These are phyloP conservation scores for Ceratocystis diversiconidia DNA, from an alignment of 2,329 filamentous ascomycete species.

Conservation along the genomic window DNA sequence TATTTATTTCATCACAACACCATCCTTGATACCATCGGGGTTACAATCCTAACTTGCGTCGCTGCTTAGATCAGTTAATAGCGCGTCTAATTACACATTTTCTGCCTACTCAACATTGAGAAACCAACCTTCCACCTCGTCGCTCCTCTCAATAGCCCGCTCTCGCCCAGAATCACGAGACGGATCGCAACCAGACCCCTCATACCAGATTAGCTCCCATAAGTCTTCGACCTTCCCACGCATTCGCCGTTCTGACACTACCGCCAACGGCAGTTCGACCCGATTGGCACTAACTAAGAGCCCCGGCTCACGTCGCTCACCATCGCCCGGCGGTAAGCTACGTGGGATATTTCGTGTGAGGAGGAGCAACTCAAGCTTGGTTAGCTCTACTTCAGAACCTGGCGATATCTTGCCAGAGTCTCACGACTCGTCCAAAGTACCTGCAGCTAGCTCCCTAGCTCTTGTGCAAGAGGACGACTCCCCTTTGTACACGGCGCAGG, in stretches of 20 bases:
- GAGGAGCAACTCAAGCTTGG: slow-evolving; percentile 27
- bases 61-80: slow-evolving; percentile 8
- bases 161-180: slow-evolving; percentile 13
- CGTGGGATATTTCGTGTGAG: slow-evolving; percentile 55
- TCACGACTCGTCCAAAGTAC: slow-evolving; percentile 19
- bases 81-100: slow-evolving; percentile 15
- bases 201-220: slow-evolving; percentile 4
- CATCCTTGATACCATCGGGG: neutral
- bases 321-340: slow-evolving; percentile 57
- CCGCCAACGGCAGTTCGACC: slow-evolving; percentile 5
- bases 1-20: neutral
- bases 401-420: slow-evolving; percentile 26
- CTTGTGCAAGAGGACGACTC: slow-evolving; percentile 2
- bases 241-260: slow-evolving; percentile 8
- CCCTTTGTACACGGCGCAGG: neutral
- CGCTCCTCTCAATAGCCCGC: neutral
- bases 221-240: slow-evolving; percentile 14
- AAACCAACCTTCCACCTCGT: slow-evolving; percentile 7
- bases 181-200: neutral
- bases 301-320: slow-evolving; percentile 36
- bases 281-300: slow-evolving; percentile 32
- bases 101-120: slow-evolving; percentile 6
- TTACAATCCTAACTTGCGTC: slow-evolving; percentile 18
- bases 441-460: slow-evolving; percentile 15
- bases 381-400: slow-evolving; percentile 22